Conservation (phyloP, 371 early-diverging fungal species). For the Rhizopus delemar region DNA sequence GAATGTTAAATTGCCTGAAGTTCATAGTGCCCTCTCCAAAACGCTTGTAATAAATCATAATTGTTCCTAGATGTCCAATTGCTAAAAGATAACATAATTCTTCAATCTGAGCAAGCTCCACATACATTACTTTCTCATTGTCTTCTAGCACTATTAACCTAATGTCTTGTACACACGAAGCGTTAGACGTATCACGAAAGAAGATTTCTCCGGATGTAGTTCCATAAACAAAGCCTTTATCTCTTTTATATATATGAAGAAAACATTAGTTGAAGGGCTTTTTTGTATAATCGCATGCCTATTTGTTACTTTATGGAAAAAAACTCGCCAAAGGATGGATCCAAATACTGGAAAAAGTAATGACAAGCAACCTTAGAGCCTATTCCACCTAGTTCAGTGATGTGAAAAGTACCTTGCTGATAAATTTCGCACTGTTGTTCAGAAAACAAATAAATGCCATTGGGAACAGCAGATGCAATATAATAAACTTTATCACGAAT, state of each 20-base stretch:
- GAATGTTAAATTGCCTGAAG: conserved; percentile 19
- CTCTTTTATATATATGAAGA: not conserved
- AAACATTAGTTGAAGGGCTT: too few relatives aligned
- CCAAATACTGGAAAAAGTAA: not conserved
- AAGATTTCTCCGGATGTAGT: conserved; percentile 11
- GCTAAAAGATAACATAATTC: conserved; percentile 4
- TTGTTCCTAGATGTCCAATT: conserved; percentile 19
- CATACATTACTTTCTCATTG: conserved; percentile 5
- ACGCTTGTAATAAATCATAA: conserved; percentile 15
- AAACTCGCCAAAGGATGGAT: conserved; percentile 2
- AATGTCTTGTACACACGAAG: conserved; percentile 5
- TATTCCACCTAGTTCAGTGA: not conserved
- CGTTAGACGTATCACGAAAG: conserved; percentile 5
- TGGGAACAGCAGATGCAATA: not conserved
- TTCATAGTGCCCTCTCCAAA: not conserved
- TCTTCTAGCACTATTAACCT: conserved; percentile 1
- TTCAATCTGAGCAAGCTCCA: not conserved
- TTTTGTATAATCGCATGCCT: not conserved
- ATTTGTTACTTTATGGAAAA: conserved; percentile 4
- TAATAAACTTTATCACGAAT: not conserved
- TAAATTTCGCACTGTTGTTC: not conserved
- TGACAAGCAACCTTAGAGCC: conserved; percentile 4
- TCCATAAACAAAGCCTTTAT: conserved; percentile 15
- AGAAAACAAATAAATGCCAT: not conserved
- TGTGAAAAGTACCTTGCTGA: not conserved